Base-by-base conservation (phyloP, 129 eudicot species). In the Saussurea involucrata region DNA sequence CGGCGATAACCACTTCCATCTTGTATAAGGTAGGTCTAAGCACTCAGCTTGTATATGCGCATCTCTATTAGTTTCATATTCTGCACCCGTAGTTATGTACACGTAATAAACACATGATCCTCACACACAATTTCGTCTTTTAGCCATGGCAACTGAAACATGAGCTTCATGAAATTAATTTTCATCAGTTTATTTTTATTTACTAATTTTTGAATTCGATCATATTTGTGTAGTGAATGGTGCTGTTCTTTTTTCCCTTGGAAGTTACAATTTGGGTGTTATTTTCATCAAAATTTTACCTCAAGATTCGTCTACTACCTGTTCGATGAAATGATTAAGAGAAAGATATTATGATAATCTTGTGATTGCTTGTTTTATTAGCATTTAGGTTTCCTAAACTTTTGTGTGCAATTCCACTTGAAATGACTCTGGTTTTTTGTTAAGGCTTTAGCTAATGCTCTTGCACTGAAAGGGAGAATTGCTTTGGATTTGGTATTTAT, bases 251-350 rank as follows among this genome's bases (percentile, higher is more conserved):
- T 58, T 21, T 58, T 10, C 8, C 15, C 7, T 2, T 0, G 65
- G 24, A 4, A 60, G 3, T 60, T 21, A 60, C 28, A 21, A 31
- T 15, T 0, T 74, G 20, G 9, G 37, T 36, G 40, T 15, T 75
- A 3, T 24, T 24, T 46, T 1, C 17, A 12, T 33, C 24, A 34
- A 33, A 57, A 0, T 1, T 75, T 27, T 18, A 44, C 40, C n/a
- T 44, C 63, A 17, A 17, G 61, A 8, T 24, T 24, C n/a, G 73
- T 29, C 63, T 42, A 27, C 64, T 1, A 76, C 72, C 76, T 72
- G 82, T 71, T 78, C 37, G 76, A 37, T 70, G 76, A 78, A 78
- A 78, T 78, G 76, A 64, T 6, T 61, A 28, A 37, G 64, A 40
- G 70, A 69, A 69, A 25, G 6, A 24, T n/a, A 33, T 69, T 1